phyloP scores from a whole-genome alignment of 176 grass and related monocot genomes.

The maize (Zea mays) region Zm-B73-REFERENCE-NAM-5.0 NC_050097.1:43873001-43873500 shows the following conservation, averaged over 20 bases:
- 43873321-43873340: neutral
- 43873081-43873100: constrained; percentile 53
- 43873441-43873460: constrained; percentile 57
- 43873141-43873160: constrained; percentile 50
- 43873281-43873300: neutral
- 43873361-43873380: neutral
- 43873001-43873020: too few relatives aligned
- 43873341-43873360: neutral
- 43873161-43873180: constrained; percentile 43
- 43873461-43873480: constrained; percentile 50
- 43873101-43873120: constrained; percentile 57
- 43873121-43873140: constrained; percentile 50
- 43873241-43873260: constrained; percentile 3
- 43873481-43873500: constrained; percentile 48
- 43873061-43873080: constrained; percentile 55
- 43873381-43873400: neutral
- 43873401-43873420: neutral
- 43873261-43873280: neutral
- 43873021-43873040: neutral
- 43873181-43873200: constrained; percentile 53
- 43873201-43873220: constrained; percentile 35
- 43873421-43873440: constrained; percentile 32
- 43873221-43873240: constrained; percentile 1
- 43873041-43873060: neutral
- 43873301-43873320: neutral